Evolutionary conservation across 202 grass and related monocot species (phyloP), one percentile per base, ranked within the genome.

Genomic region (Setaria italica): DNA sequence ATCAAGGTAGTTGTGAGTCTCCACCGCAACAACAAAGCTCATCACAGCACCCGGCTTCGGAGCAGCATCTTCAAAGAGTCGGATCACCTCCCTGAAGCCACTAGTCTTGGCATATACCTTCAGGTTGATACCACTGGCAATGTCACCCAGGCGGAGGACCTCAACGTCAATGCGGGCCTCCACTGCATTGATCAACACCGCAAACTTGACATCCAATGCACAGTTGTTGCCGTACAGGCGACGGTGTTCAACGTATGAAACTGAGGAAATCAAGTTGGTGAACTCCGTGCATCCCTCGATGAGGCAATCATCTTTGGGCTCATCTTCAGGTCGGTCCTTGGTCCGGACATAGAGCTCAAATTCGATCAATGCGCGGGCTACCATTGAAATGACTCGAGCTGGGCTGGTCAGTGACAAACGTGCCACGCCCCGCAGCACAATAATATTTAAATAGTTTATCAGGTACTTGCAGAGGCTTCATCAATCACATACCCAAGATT

Each of bases 281-380:
- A 87, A 8, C 54, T 87, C 85, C 3, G 71, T 59, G 63, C 71
- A 69, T 62, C 62, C 71, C 81, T 87, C 78, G 32, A 87, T 87
- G 25, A 79, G 51, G 15, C 51, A n/a, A 17, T 58, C 42, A 33
- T 41, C 62, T 0, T 29, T 51, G 20, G 67, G 20, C 43, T 19
- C 16, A 29, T 54, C 51, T 17, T 76, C 51, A 54, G 15, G 51
- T 17, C 4, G 5, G 4, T 9, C 25, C 17, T 76, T 78, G 39
- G 29, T 62, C 1, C 6, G 2, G 11, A 17, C 33, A 19, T 25
- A 65, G 29, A 82, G 78, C 42, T 29, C 54, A 29, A 87, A 82
- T 65, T 87, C 78, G 4, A 87, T 76, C 15, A 81, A 17, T 33
- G 55, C 60, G 8, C 2, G 16, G 48, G 50, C 47, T 58, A 5